These are phyloP conservation scores for Phytophthora tubulina DNA, from an alignment of 352 stramenopile genomes.

Conservation along the genomic window DNA sequence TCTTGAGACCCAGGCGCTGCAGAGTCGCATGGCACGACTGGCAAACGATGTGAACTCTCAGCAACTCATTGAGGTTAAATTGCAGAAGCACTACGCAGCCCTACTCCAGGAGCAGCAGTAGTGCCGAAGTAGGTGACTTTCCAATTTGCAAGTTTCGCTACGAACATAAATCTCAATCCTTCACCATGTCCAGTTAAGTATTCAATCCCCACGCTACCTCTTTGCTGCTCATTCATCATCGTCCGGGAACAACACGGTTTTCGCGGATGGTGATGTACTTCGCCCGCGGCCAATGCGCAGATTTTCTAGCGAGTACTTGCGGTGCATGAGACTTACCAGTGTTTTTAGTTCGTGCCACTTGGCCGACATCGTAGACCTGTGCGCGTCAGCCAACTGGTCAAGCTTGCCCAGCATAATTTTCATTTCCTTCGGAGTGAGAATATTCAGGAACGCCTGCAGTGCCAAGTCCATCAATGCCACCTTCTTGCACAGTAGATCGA, in stretches of 20 bases:
- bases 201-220: conserved; percentile 10
- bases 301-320: conserved; percentile 87
- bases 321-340: conserved; percentile 84
- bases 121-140: neutral
- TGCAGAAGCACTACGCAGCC: conserved; percentile 82
- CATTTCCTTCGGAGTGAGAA: conserved; percentile 78
- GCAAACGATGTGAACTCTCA: conserved; percentile 83
- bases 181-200: conserved; percentile 18
- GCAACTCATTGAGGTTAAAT: conserved; percentile 76
- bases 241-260: conserved; percentile 57
- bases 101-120: conserved; percentile 49
- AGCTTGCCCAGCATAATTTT: conserved; percentile 75
- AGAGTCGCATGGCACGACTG: conserved; percentile 68
- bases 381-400: conserved; percentile 69
- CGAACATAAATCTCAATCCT: conserved; percentile 6
- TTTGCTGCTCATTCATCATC: conserved; percentile 30
- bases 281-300: conserved; percentile 69
- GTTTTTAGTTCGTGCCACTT: conserved; percentile 92
- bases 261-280: conserved; percentile 48
- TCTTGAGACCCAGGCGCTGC: conserved; percentile 67
- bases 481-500: conserved; percentile 84
- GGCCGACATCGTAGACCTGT: conserved; percentile 84
- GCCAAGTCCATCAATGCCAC: conserved; percentile 86
- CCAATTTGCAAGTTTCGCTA: neutral
- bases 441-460: conserved; percentile 81